Evolutionary conservation across 768 basidiomycete species (phyloP), one percentile per base, ranked within the genome.

Genomic region (Coprinellus micaceus): DNA sequence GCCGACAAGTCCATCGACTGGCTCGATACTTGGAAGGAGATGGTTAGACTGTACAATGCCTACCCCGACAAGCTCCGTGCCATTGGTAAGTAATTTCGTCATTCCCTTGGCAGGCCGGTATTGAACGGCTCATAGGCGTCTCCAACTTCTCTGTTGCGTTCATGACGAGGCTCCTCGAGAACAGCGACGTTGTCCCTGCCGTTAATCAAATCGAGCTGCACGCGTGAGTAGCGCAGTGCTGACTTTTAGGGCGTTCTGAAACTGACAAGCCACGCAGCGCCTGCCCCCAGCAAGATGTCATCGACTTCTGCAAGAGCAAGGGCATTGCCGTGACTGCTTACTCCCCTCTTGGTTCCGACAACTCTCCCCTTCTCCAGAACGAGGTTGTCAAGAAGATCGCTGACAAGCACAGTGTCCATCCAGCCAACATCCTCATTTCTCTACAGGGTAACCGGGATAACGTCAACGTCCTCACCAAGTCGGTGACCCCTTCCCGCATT

Each of bases 201-300:
- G 84, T 85, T 26, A 91, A 91, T 73, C 91, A 94, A 72, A 79
- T 93, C 55, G 88, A 88, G 69, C 74, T 84, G 33, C 88, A 89
- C 66, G 85, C 88, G 76, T 86, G 67, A 55, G 80, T 74, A 15
- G 17, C 47, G n/a, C 6, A 5, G 40, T 17, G n/a, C 24, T 33
- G 11, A n/a, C 26, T 29, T 17, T 43, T 19, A 45, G 49, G 37
- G 12, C 29, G n/a, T 22, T 28, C 28, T 22, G 25, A 12, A 13
- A 26, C n/a, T 26, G 19, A 9, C 12, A 39, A 22, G 56, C 43
- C 33, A 4, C 13, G 33, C 47, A 73, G 84, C 25, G 81, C 84
- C 28, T 86, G 84, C 69, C 79, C 82, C 28, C 86, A 88, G 65
- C 77, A 82, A 57, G 85, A 88, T 24, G 71, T 89, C 39, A 77